These are phyloP conservation scores for Candida vaughaniae DNA, from an alignment of 805 yeast species.

Conservation along the genomic window DNA sequence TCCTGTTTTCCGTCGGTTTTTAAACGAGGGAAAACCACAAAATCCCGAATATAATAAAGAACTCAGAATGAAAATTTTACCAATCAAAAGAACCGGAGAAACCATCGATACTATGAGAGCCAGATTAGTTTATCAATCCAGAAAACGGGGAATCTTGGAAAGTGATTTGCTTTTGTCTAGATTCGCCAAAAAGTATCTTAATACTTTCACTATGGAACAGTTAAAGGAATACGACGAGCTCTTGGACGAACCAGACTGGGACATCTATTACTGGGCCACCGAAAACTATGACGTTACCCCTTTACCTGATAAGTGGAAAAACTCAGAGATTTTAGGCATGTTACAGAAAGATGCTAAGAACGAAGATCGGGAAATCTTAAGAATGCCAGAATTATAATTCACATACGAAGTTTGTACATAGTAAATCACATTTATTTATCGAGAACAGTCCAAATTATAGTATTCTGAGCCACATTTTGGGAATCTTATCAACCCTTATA, in stretches of 20 bases:
- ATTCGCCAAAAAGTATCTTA: constrained; percentile 76
- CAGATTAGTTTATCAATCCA: constrained; percentile 84
- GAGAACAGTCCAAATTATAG: too few relatives aligned
- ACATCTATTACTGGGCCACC: constrained; percentile 97
- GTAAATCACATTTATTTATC: background rate
- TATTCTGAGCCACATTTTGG: too few relatives aligned
- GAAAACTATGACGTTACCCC: constrained; percentile 78
- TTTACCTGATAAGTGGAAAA: constrained; percentile 82
- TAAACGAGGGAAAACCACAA: constrained; percentile 44
- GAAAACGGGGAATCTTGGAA: constrained; percentile 94
- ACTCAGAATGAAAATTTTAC: constrained; percentile 60
- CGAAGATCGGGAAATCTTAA: constrained; percentile 65
- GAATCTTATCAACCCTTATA: too few relatives aligned
- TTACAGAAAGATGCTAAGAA: constrained; percentile 76
- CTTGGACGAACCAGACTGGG: constrained; percentile 98
- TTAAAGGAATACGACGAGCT: constrained; percentile 82
- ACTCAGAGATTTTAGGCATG: constrained; percentile 58
- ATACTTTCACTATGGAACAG: constrained; percentile 57
- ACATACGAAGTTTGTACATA: background rate
- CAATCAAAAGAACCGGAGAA: constrained; percentile 76
- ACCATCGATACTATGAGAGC: constrained; percentile 73
- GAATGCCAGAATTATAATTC: constrained; percentile 67
- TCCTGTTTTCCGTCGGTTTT: too few relatives aligned
- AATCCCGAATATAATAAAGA: constrained; percentile 31
- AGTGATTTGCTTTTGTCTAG: constrained; percentile 82